phyloP scores from a whole-genome alignment of 305 asterid genomes.

The Fraxinus xanthoxyloides region DNA sequence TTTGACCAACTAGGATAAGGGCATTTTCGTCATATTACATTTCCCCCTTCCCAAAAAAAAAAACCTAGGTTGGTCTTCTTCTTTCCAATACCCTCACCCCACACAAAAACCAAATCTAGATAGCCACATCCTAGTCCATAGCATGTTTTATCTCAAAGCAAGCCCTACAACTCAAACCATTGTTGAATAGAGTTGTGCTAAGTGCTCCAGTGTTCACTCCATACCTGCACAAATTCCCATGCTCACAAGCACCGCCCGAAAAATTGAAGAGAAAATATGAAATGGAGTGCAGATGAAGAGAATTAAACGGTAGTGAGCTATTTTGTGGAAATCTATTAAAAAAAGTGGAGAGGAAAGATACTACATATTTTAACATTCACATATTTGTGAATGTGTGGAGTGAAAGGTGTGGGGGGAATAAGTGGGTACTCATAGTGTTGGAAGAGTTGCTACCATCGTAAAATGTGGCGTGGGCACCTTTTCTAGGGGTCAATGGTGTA shows the following conservation, averaged over 20 bases:
- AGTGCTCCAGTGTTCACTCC: slow-evolving; percentile 76
- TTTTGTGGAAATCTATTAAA: too few relatives aligned
- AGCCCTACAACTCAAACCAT: slow-evolving; percentile 67
- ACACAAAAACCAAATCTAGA: too few relatives aligned
- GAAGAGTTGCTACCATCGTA: slow-evolving; percentile 92
- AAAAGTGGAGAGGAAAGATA: background rate
- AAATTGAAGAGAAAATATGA: background rate
- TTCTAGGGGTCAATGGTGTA: slow-evolving; percentile 56
- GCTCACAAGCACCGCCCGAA: slow-evolving; percentile 73
- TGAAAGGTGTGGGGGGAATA: background rate
- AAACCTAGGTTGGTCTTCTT: too few relatives aligned
- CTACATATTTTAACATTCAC: background rate
- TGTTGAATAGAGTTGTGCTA: slow-evolving; percentile 70
- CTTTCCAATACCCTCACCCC: too few relatives aligned
- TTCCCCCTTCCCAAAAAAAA: background rate
- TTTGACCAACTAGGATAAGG: background rate
- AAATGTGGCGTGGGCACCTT: slow-evolving; percentile 81
- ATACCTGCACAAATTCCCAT: slow-evolving; percentile 69
- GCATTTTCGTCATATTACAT: background rate
- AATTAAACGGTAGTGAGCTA: background rate
- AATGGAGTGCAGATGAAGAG: background rate
- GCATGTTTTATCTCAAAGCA: slow-evolving; percentile 63
- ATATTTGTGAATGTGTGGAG: background rate
- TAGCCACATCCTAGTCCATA: slow-evolving; percentile 25
- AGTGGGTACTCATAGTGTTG: slow-evolving; percentile 72